phyloP scores from a whole-genome alignment of 768 basidiomycete species.

The Phylloporus scabripes region DNA sequence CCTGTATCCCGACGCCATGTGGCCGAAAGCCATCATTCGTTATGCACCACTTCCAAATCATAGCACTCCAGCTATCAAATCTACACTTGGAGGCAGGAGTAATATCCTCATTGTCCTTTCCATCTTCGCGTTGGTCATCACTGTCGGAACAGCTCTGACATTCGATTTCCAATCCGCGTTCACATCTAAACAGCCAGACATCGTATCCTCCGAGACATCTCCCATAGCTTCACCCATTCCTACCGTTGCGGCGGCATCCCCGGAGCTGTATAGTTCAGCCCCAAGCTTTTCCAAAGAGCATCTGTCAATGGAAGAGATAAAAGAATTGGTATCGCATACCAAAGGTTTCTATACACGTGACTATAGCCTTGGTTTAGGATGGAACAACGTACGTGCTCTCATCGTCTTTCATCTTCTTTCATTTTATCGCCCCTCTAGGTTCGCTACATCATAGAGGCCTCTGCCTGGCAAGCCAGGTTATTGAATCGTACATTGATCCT shows the following conservation, averaged over 20 bases:
- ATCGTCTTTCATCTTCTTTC: neutral
- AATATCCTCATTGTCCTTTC: slow-evolving; percentile 5
- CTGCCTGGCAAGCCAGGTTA: slow-evolving; percentile 34
- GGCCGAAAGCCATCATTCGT: slow-evolving; percentile 9
- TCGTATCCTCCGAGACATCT: neutral
- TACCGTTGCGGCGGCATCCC: neutral
- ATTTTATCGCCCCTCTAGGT: slow-evolving; percentile 24
- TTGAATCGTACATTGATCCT: slow-evolving; percentile 38
- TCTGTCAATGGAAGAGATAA: slow-evolving; percentile 28
- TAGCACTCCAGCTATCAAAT: slow-evolving; percentile 4
- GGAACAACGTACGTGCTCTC: slow-evolving; percentile 36
- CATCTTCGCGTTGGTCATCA: slow-evolving; percentile 4
- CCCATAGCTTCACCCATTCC: neutral
- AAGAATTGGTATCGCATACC: slow-evolving; percentile 32
- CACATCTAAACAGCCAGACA: slow-evolving; percentile 4
- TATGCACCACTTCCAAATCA: slow-evolving; percentile 6
- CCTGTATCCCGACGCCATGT: slow-evolving; percentile 6
- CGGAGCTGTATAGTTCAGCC: neutral
- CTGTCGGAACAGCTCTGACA: slow-evolving; percentile 8
- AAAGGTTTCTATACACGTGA: slow-evolving; percentile 39
- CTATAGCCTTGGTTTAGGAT: slow-evolving; percentile 41
- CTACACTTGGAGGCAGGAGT: slow-evolving; percentile 2
- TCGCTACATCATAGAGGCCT: slow-evolving; percentile 42
- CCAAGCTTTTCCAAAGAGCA: slow-evolving; percentile 10
- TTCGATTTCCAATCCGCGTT: slow-evolving; percentile 9